These are phyloP conservation scores for Leonotis leonurus DNA, from an alignment of 257 asterid genomes.

Conservation along the genomic window DNA sequence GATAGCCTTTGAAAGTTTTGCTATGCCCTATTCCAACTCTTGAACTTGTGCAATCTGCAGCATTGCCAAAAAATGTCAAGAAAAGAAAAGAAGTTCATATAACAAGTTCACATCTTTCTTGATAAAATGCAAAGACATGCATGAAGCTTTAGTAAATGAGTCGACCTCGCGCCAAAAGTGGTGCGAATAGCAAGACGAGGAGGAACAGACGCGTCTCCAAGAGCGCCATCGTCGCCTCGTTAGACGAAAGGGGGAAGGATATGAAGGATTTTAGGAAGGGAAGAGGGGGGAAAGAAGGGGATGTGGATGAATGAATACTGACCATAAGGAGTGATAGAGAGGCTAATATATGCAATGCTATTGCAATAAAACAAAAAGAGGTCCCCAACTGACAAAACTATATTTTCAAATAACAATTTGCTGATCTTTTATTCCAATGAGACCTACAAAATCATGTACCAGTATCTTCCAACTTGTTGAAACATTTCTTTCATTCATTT, in stretches of 20 bases:
- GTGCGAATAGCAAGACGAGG: conserved; percentile 33
- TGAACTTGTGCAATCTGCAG: conserved; percentile 41
- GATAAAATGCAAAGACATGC: background rate
- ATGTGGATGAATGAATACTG: conserved; percentile 50
- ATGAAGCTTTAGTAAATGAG: background rate
- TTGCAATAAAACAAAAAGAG: conserved; percentile 43
- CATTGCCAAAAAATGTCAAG: background rate
- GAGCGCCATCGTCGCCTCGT: conserved; percentile 26
- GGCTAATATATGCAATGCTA: conserved; percentile 35
- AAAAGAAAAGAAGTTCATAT: too few species aligned
- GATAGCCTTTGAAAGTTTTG: conserved; percentile 5
- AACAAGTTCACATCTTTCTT: background rate
- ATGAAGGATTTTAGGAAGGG: conserved; percentile 24
- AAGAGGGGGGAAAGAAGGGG: background rate
- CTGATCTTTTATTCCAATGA: conserved; percentile 24
- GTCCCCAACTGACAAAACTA: conserved; percentile 58
- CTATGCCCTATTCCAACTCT: conserved; percentile 29
- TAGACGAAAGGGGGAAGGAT: conserved; percentile 9
- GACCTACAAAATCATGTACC: conserved; percentile 28
- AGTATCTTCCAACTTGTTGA: conserved; percentile 1
- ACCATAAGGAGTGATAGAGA: conserved; percentile 55
- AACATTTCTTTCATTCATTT: background rate
- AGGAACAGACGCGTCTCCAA: conserved; percentile 23
- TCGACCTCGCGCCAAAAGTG: conserved; percentile 40
- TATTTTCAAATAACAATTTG: conserved; percentile 16